Conservation (phyloP, 352 stramenopile genomes). For the Pythium volutum region DNA sequence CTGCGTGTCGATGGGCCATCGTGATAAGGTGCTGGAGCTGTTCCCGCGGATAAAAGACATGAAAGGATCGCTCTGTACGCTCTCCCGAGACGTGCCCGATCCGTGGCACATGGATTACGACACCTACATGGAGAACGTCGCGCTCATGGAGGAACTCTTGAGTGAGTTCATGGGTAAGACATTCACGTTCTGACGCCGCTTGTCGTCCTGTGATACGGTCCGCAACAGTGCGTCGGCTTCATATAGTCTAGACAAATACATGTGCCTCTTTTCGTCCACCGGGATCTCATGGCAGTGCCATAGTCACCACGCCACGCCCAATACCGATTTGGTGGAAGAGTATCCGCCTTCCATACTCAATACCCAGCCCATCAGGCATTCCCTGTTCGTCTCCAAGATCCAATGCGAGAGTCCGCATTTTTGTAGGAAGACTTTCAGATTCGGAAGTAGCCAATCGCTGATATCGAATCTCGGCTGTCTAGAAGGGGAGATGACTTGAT, state of each 20-base stretch:
- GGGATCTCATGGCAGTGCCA: no score
- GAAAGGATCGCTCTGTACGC: slow-evolving; percentile 49
- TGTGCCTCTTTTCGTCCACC: background rate
- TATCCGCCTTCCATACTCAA: no score
- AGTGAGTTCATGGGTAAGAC: slow-evolving; percentile 68
- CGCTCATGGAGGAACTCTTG: slow-evolving; percentile 69
- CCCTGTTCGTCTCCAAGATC: background rate
- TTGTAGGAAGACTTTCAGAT: background rate
- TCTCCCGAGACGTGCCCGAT: slow-evolving; percentile 66
- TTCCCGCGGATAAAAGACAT: slow-evolving; percentile 58
- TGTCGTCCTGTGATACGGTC: background rate
- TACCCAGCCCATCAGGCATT: no score
- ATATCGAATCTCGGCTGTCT: background rate
- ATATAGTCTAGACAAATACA: background rate
- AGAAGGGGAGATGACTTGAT: slow-evolving; percentile 8
- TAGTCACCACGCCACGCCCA: no score
- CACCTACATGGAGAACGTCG: slow-evolving; percentile 80
- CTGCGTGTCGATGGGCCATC: slow-evolving; percentile 62
- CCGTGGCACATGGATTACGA: slow-evolving; percentile 84
- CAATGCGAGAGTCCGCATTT: background rate
- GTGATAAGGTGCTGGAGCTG: slow-evolving; percentile 60
- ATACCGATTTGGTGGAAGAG: no score
- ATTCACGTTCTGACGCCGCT: slow-evolving; percentile 17
- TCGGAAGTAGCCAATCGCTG: background rate
- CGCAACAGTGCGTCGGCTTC: background rate